Base-by-base conservation (phyloP, 2,329 filamentous ascomycete species). In the Alternaria solani region DNA sequence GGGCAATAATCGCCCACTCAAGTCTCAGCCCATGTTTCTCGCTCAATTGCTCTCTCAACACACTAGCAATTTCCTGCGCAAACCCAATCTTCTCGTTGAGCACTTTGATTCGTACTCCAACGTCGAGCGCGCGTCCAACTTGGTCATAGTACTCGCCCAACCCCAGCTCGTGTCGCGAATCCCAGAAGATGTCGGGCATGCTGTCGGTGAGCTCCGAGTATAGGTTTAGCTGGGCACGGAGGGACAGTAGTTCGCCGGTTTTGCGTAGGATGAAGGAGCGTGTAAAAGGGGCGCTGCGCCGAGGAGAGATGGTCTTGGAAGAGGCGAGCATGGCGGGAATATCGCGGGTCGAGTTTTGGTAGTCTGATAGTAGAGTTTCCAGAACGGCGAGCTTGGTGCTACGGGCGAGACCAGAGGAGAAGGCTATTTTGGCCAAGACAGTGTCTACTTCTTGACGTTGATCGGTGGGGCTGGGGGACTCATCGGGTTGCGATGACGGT, bases 11-110 rank as follows among this genome's bases (percentile, higher is more conserved):
- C 70, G 96, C 96, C 91, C 92, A 94, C 81, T 98, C 95, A 11
- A 99, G 84, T 56, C 92, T 85, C 30, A 94, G 88, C 16, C 92
- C 91, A 75, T 98, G 93, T 76, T 92, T 93, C 82, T 98, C 94
- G 75, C 91, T 96, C 56, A 96, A 85, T 75, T 94, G 89, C 78
- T 97, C 93, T 59, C 95, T 85, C 62, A 98, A 81, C 16, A 98
- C 94, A 53, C 85, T 92, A 7, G 95, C 93, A 76, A 97, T 97
- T 78, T 98, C 94, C 73, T 95, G 92, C 1, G 94, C 95, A 77
- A 99, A 98, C 74, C 97, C 94, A 87, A 99, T 96, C 82, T 96
- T 96, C 81, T 96, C 92, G 77, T 99, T 99, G 68, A 98, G 81
- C 18, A 92, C 89, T 71, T 91, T 92, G 80, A 98, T 98, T 51